Conservation (phyloP, 768 basidiomycete genomes). For the Symmetrospora coprosmae region DNA sequence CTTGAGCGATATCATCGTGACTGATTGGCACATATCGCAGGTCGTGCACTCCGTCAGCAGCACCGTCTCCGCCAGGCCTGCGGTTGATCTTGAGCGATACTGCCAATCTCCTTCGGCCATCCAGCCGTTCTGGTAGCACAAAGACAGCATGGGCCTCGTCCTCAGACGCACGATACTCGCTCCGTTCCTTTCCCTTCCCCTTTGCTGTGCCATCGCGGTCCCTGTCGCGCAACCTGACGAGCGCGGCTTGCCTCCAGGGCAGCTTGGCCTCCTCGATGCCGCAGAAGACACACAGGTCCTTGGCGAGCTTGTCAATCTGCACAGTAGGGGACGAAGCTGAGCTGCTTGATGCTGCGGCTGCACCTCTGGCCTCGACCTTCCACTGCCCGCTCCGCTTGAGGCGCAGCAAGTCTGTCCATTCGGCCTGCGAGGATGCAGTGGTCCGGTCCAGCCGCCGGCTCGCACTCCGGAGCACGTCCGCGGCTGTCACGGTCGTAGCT, state of each 20-base stretch:
- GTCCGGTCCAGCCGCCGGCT: neutral
- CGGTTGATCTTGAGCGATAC: neutral
- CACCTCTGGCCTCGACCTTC: constrained; percentile 15
- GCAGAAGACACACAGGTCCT: constrained; percentile 16
- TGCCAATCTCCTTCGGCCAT: constrained; percentile 1
- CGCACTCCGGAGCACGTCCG: neutral
- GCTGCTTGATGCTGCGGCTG: neutral
- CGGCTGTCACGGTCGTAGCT: neutral
- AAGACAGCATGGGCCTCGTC: too few relatives aligned
- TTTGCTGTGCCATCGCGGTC: neutral
- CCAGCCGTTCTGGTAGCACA: constrained; percentile 5
- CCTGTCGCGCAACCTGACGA: neutral
- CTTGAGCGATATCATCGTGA: neutral
- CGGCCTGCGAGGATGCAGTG: neutral
- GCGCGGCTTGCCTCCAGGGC: constrained; percentile 8
- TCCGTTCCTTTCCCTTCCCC: constrained; percentile 11
- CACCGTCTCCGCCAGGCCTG: too few relatives aligned
- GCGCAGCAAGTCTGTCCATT: constrained; percentile 10
- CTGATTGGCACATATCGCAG: neutral
- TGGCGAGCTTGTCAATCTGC: constrained; percentile 11
- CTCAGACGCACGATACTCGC: too few relatives aligned
- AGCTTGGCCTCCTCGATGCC: constrained; percentile 1
- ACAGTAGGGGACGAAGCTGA: neutral
- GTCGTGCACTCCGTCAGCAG: neutral
- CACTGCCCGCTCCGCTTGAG: constrained; percentile 13